A percentile compares a stretch with the other conserved stretches of the same genome.
phyloP scores from a whole-genome alignment of 2,329 filamentous ascomycete species.

The Macroventuria anomochaeta region DNA sequence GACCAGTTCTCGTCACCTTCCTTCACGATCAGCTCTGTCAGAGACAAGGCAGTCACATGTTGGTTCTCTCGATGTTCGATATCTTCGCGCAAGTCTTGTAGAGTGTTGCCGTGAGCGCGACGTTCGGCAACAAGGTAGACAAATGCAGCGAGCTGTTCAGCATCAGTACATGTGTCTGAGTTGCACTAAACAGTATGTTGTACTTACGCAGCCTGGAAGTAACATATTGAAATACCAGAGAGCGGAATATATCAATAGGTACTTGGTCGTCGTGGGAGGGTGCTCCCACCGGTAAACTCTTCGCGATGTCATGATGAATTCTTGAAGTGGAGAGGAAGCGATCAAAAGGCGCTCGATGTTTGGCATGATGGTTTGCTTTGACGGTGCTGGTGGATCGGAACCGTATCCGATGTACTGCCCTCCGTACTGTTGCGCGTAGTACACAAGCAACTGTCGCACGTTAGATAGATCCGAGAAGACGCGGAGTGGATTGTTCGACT shows the following conservation, averaged over 20 bases:
- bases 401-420: slow-evolving; percentile 48
- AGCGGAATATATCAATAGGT: slow-evolving; percentile 31
- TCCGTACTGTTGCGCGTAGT: slow-evolving; percentile 42
- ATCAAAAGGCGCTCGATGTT: slow-evolving; percentile 49
- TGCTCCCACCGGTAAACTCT: slow-evolving; percentile 49
- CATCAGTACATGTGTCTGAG: not conserved
- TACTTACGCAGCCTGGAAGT: slow-evolving; percentile 37
- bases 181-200: not conserved
- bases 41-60: slow-evolving; percentile 36
- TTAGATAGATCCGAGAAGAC: slow-evolving; percentile 3
- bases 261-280: slow-evolving; percentile 39
- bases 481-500: slow-evolving; percentile 12
- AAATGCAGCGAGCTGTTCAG: slow-evolving; percentile 32
- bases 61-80: slow-evolving; percentile 44
- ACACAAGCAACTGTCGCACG: slow-evolving; percentile 33
- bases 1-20: slow-evolving; percentile 48
- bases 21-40: slow-evolving; percentile 49
- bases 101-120: slow-evolving; percentile 24
- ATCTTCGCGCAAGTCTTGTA: slow-evolving; percentile 37
- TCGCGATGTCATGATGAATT: slow-evolving; percentile 43
- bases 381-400: slow-evolving; percentile 37
- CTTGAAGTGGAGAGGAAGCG: slow-evolving; percentile 47
- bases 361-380: slow-evolving; percentile 43
- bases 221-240: slow-evolving; percentile 39
- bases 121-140: slow-evolving; percentile 35